Evolutionary conservation across 2,329 filamentous ascomycete species (phyloP).

Genomic region (Pleoardoris graminearum): DNA sequence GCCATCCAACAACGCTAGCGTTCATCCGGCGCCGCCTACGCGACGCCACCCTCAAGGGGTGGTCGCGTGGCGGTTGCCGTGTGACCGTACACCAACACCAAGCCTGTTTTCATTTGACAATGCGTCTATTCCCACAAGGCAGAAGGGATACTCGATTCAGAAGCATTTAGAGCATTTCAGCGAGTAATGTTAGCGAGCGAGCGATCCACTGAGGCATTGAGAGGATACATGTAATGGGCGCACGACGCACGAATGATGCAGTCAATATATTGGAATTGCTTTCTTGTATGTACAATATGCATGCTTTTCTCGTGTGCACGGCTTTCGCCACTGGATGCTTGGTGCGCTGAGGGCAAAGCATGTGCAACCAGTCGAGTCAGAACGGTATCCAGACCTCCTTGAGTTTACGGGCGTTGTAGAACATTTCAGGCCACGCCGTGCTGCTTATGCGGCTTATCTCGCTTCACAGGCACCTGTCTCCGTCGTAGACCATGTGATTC

Average conservation of each 20-base stretch:
- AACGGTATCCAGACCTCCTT: too few species aligned
- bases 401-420: too few species aligned
- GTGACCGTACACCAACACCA: not conserved
- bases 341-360: too few species aligned
- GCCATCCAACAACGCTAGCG: slow-evolving; percentile 1
- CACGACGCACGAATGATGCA: not conserved
- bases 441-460: too few species aligned
- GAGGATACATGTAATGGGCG: not conserved
- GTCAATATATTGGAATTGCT: not conserved
- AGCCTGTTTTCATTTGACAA: not conserved
- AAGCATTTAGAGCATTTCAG: not conserved
- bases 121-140: not conserved
- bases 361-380: too few species aligned
- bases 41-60: too few species aligned
- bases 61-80: too few species aligned
- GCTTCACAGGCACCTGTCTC: too few species aligned
- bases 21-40: not conserved
- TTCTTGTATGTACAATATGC: not conserved
- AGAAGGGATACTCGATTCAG: not conserved
- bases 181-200: not conserved
- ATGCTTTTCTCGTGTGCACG: too few species aligned
- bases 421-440: too few species aligned
- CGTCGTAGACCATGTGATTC: too few species aligned
- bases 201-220: not conserved
- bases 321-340: too few species aligned